phyloP scores from a whole-genome alignment of 2,329 filamentous ascomycete genomes.

The Cryphonectria japonica region DNA sequence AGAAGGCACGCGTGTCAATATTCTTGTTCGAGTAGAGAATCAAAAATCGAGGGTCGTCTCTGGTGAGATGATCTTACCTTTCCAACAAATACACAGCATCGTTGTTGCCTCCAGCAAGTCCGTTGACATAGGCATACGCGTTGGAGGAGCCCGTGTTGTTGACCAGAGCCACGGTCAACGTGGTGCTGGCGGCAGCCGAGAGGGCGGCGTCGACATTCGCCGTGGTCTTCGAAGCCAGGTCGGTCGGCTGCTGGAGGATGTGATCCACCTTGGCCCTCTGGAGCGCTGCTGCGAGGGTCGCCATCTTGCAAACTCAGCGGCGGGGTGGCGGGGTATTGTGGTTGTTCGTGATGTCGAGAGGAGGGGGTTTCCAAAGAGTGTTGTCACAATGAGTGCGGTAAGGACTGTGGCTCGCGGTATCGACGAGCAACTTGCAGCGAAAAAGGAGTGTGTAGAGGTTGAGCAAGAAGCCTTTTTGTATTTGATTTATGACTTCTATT shows the following conservation, averaged over 20 bases:
- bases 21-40: not conserved
- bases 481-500: not conserved
- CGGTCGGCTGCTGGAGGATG: conserved; percentile 34
- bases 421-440: not conserved
- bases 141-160: conserved; percentile 66
- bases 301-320: conserved; percentile 30
- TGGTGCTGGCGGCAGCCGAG: conserved; percentile 34
- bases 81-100: conserved; percentile 65
- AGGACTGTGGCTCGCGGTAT: conserved; percentile 1
- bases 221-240: conserved; percentile 1
- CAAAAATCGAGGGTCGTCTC: not conserved
- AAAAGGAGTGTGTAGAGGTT: not conserved
- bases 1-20: not conserved
- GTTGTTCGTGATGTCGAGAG: not conserved
- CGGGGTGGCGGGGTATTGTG: not conserved
- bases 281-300: conserved; percentile 36
- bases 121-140: conserved; percentile 74
- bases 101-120: conserved; percentile 62
- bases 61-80: conserved; percentile 38
- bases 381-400: not conserved
- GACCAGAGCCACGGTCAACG: conserved; percentile 63
- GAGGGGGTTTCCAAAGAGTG: not conserved
- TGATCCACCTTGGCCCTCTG: conserved; percentile 33
- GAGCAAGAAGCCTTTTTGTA: conserved; percentile 16
- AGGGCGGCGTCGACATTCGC: not conserved